phyloP scores from a whole-genome alignment of 2,329 filamentous ascomycete genomes.

The Phialophora verrucosa region DNA sequence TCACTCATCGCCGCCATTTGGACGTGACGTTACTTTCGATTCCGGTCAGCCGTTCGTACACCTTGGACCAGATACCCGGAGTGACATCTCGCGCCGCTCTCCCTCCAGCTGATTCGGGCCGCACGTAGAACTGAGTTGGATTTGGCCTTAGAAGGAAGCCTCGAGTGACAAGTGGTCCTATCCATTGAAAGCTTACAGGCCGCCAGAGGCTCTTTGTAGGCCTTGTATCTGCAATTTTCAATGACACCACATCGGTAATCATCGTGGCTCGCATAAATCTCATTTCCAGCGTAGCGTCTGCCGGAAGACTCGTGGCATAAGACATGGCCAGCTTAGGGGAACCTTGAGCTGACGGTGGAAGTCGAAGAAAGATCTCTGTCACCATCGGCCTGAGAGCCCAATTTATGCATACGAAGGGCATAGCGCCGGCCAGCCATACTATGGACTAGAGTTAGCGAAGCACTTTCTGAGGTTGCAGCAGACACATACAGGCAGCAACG shows the following conservation, averaged over 20 bases:
- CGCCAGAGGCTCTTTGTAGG: constrained; percentile 45
- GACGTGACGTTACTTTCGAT: constrained; percentile 24
- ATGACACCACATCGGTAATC: constrained; percentile 50
- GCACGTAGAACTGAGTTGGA: constrained; percentile 49
- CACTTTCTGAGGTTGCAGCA: neutral
- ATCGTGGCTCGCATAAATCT: constrained; percentile 55
- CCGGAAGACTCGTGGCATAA: constrained; percentile 53
- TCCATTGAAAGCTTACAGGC: constrained; percentile 48
- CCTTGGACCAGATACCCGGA: constrained; percentile 52
- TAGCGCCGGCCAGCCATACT: constrained; percentile 54
- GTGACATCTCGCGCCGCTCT: constrained; percentile 47
- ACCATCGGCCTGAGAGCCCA: constrained; percentile 74
- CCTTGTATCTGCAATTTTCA: constrained; percentile 50
- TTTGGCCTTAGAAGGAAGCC: constrained; percentile 48
- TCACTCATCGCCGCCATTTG: constrained; percentile 35
- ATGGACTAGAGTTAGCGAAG: constrained; percentile 18
- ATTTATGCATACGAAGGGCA: constrained; percentile 69
- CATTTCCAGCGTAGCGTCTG: constrained; percentile 51
- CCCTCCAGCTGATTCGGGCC: constrained; percentile 43
- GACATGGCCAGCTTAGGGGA: constrained; percentile 57
- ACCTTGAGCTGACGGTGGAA: constrained; percentile 69
- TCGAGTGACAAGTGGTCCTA: constrained; percentile 46
- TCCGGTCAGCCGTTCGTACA: constrained; percentile 49
- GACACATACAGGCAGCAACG: constrained; percentile 31
- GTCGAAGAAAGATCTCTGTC: constrained; percentile 70